phyloP scores from a whole-genome alignment of 192 early-diverging fungal species.

The Linnemannia zychae region DNA sequence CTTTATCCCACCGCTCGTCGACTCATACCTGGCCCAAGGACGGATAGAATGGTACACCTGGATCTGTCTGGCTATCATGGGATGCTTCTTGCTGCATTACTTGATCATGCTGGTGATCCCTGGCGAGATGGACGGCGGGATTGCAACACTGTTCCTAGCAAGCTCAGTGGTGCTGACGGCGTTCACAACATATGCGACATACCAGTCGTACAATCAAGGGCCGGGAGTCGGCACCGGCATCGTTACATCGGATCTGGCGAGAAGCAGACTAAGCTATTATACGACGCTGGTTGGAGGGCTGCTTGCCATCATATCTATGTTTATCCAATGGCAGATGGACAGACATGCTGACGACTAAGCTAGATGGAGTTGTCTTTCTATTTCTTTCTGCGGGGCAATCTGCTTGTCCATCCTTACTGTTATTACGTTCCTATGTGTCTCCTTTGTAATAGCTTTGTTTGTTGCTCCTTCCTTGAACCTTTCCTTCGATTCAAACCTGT shows the following conservation, averaged over 20 bases:
- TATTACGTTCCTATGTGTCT: no score
- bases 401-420: no score
- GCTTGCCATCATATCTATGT: not conserved
- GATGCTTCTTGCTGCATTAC: not conserved
- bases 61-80: not conserved
- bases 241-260: not conserved
- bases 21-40: not conserved
- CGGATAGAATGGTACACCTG: conserved; percentile 8
- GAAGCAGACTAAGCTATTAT: not conserved
- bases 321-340: conserved; percentile 2
- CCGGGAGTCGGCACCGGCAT: not conserved
- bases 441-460: no score
- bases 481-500: no score
- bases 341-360: not conserved
- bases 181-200: not conserved
- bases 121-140: not conserved
- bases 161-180: not conserved
- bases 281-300: not conserved
- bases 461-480: no score
- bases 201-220: not conserved
- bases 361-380: no score
- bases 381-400: no score
- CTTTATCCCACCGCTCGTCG: not conserved
- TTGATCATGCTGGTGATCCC: conserved; percentile 2
- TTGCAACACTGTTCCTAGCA: not conserved